phyloP scores from a whole-genome alignment of 495 filamentous ascomycete species.

The Aspergillus nanangensis region DNA sequence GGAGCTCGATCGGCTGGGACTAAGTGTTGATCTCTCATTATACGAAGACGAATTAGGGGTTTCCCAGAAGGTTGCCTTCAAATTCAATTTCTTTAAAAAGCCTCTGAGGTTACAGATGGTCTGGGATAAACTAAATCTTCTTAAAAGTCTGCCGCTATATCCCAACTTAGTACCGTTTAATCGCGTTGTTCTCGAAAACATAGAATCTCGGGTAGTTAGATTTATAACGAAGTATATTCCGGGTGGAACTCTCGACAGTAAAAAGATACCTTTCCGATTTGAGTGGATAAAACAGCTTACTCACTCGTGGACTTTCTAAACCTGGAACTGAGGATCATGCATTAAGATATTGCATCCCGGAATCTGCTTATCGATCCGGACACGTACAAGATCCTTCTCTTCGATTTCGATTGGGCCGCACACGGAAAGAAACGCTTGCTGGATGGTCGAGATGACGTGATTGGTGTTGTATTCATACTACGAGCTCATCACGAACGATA shows the following conservation, averaged over 20 bases:
- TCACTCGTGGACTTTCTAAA: background rate
- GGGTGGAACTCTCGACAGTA: background rate
- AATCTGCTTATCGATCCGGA: background rate
- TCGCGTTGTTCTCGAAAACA: background rate
- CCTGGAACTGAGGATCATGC: background rate
- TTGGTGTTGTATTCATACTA: background rate
- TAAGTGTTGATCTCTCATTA: background rate
- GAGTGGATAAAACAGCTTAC: background rate
- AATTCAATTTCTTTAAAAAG: background rate
- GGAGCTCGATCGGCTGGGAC: background rate
- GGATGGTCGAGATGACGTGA: background rate
- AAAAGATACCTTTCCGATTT: background rate
- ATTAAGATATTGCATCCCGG: background rate
- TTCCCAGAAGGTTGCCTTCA: background rate
- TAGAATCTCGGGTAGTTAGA: background rate
- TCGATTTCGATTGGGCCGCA: background rate
- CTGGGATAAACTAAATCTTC: background rate
- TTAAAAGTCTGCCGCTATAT: background rate
- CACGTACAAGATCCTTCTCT: background rate
- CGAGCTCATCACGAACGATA: constrained; percentile 1
- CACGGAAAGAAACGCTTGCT: background rate
- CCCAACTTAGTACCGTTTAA: background rate
- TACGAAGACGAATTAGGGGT: background rate
- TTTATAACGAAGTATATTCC: background rate
- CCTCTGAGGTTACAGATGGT: background rate